Evolutionary conservation across 2,329 filamentous ascomycete species (phyloP).

Genomic region (Aspergillus thermomutatus): DNA sequence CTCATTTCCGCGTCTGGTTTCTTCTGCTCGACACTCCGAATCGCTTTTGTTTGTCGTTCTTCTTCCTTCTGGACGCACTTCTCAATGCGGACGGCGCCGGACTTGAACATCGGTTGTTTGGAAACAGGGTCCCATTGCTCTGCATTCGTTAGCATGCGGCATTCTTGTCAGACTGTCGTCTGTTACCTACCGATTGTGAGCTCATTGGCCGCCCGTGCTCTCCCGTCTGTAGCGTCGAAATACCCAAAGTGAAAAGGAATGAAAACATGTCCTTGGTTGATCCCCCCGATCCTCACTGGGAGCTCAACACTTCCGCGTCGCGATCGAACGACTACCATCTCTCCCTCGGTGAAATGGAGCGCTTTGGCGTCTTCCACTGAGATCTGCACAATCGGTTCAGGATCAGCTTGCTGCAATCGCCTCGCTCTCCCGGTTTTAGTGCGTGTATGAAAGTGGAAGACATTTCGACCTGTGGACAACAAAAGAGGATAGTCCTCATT

Average conservation of each 20-base stretch:
- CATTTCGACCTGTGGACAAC: conserved; percentile 33
- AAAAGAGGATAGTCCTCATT: conserved; percentile 32
- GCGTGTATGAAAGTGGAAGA: conserved; percentile 37
- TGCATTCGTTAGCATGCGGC: not conserved
- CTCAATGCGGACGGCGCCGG: conserved; percentile 32
- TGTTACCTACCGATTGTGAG: conserved; percentile 30
- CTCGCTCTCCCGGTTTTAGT: conserved; percentile 35
- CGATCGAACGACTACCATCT: conserved; percentile 31
- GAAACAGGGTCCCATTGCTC: conserved; percentile 36
- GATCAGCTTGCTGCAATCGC: conserved; percentile 27
- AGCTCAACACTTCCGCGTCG: conserved; percentile 30
- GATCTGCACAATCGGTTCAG: conserved; percentile 28
- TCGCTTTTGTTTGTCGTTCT: conserved; percentile 17
- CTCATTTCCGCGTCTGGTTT: conserved; percentile 1
- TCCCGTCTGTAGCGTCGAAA: conserved; percentile 30
- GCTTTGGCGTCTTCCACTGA: conserved; percentile 27
- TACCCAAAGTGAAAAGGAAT: conserved; percentile 42
- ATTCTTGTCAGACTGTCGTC: not conserved
- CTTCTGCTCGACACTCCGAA: conserved; percentile 22
- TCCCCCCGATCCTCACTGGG: conserved; percentile 25
- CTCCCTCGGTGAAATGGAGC: conserved; percentile 24
- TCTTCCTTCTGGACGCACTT: conserved; percentile 22
- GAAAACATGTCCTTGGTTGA: conserved; percentile 32
- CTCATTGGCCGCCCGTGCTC: conserved; percentile 36
- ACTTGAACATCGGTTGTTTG: conserved; percentile 39